These are phyloP conservation scores for Cryptococcus sp. DNA, from an alignment of 1,284 basidiomycete species.

Conservation along the genomic window DNA sequence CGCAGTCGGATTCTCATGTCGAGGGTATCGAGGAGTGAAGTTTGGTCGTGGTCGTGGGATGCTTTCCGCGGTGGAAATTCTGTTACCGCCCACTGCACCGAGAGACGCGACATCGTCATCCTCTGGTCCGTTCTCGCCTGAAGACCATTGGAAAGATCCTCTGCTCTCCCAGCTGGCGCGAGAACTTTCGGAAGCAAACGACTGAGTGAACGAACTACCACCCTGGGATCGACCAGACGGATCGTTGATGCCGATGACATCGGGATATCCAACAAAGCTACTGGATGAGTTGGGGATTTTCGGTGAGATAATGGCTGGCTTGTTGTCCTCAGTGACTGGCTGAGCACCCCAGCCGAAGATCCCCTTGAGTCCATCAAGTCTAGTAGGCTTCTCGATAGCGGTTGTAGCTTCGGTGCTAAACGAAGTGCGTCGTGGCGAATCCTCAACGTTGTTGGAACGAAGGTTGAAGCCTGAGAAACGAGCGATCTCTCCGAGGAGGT, in stretches of 20 bases:
- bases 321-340: slow-evolving; percentile 20
- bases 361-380: slow-evolving; percentile 43
- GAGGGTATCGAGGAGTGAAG: slow-evolving; percentile 51
- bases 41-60: slow-evolving; percentile 48
- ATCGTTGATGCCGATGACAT: slow-evolving; percentile 40
- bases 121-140: slow-evolving; percentile 32
- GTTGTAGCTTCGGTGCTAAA: slow-evolving; percentile 24
- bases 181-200: slow-evolving; percentile 34
- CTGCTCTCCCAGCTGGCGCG: slow-evolving; percentile 51
- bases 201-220: slow-evolving; percentile 45
- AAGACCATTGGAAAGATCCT: slow-evolving; percentile 51
- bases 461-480: slow-evolving; percentile 35
- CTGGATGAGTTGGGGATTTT: slow-evolving; percentile 19
- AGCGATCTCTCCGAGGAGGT: slow-evolving; percentile 37
- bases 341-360: slow-evolving; percentile 37
- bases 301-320: slow-evolving; percentile 17
- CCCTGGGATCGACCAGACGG: slow-evolving; percentile 30
- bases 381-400: slow-evolving; percentile 30
- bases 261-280: slow-evolving; percentile 39
- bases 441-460: slow-evolving; percentile 3
- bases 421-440: slow-evolving; percentile 13
- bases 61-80: slow-evolving; percentile 34
- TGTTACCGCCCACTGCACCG: slow-evolving; percentile 23
- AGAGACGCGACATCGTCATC: slow-evolving; percentile 21
- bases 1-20: slow-evolving; percentile 38